Conservation (phyloP, 306 rosid genomes). For the Ammopiptanthus mongolicus region DNA sequence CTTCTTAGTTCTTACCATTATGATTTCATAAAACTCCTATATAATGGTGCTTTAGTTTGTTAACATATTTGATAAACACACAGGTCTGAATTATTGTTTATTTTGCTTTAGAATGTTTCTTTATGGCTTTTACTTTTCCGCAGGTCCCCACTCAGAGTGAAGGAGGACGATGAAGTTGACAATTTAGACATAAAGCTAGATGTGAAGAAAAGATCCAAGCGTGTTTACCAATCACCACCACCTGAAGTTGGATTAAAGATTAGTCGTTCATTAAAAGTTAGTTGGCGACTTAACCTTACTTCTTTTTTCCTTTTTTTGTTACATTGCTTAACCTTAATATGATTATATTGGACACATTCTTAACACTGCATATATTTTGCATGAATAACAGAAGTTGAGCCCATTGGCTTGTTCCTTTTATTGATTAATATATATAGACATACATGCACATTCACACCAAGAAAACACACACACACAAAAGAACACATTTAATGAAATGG, state of each 20-base stretch:
- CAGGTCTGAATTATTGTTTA: neutral
- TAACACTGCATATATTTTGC: too few relatives aligned
- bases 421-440: neutral
- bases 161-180: slow-evolving; percentile 96
- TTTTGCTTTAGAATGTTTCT: neutral
- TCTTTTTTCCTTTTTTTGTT: neutral
- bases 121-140: neutral
- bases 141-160: slow-evolving; percentile 81
- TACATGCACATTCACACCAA: neutral
- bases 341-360: too few relatives aligned
- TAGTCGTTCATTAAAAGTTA: slow-evolving; percentile 89
- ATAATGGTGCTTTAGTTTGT: neutral
- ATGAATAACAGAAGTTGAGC: neutral
- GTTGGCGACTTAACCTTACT: slow-evolving; percentile 44
- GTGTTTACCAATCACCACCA: slow-evolving; percentile 77
- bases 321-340: too few relatives aligned
- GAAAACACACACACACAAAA: neutral
- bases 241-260: slow-evolving; percentile 95
- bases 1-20: neutral
- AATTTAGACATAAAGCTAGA: slow-evolving; percentile 73
- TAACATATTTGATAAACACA: neutral
- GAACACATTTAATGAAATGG: neutral
- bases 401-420: neutral
- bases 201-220: slow-evolving; percentile 76
- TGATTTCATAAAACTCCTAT: neutral